Evolutionary conservation across 108 stramenopile species (phyloP).

Genomic region (Schizochytrium sp.): DNA sequence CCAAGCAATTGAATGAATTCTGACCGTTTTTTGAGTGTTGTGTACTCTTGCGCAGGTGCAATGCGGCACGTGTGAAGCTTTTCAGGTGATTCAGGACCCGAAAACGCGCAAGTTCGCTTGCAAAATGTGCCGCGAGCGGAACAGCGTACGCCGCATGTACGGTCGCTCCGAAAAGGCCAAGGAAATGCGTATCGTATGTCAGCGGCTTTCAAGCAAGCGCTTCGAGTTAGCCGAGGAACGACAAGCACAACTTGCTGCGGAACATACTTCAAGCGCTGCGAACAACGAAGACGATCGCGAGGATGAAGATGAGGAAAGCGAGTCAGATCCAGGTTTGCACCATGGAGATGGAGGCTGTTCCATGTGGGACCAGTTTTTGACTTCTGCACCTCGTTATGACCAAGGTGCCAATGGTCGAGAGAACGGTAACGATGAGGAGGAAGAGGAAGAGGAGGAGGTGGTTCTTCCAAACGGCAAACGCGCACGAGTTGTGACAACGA

Average conservation of each 20-base stretch:
- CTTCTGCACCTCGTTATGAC: not conserved
- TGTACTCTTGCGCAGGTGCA: not conserved
- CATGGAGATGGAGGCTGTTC: not conserved
- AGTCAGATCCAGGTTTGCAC: not conserved
- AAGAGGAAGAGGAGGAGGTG: not conserved
- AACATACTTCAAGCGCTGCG: not conserved
- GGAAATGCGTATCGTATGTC: not conserved
- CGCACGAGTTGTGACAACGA: not conserved
- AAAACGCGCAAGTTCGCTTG: not conserved
- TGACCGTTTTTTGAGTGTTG: too few species aligned
- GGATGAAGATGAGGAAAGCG: not conserved
- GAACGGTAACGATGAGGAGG: not conserved
- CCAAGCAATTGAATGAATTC: not conserved
- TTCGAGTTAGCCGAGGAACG: not conserved
- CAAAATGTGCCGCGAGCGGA: not conserved
- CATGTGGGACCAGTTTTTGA: not conserved
- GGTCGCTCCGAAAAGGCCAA: not conserved
- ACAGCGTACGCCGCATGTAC: conserved; percentile 12
- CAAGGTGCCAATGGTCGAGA: not conserved
- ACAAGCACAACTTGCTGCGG: not conserved
- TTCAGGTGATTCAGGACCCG: not conserved
- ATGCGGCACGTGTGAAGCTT: not conserved
- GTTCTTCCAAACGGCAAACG: not conserved
- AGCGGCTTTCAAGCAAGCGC: not conserved
- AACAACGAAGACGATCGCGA: not conserved